phyloP scores from a whole-genome alignment of 768 basidiomycete species.

The Dacryopinax spathularia region DNA sequence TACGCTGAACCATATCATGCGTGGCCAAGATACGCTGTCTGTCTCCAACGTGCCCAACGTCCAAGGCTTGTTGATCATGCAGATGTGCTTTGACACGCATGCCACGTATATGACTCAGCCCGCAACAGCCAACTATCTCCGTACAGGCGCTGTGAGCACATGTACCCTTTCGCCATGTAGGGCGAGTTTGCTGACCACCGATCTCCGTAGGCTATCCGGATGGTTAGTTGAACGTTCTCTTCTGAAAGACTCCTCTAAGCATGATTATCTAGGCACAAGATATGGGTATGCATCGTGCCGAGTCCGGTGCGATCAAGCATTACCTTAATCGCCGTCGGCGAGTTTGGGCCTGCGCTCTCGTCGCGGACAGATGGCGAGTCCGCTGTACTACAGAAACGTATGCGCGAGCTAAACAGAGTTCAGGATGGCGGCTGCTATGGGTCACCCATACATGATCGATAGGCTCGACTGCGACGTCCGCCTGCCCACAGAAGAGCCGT shows the following conservation, averaged over 20 bases:
- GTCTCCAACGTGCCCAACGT: constrained; percentile 76
- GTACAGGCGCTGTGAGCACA: constrained; percentile 48
- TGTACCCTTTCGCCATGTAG: neutral
- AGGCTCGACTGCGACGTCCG: constrained; percentile 92
- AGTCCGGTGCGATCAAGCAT: constrained; percentile 52
- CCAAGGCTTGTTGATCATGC: constrained; percentile 70
- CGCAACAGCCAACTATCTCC: constrained; percentile 71
- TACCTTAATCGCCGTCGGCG: constrained; percentile 76
- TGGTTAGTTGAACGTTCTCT: constrained; percentile 44
- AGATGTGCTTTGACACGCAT: constrained; percentile 82
- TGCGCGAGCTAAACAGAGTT: neutral
- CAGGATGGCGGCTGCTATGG: constrained; percentile 21
- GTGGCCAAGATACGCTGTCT: constrained; percentile 80
- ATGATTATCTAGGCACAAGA: constrained; percentile 66
- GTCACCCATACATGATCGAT: constrained; percentile 92
- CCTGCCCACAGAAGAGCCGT: constrained; percentile 63
- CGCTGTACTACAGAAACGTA: neutral
- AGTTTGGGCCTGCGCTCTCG: constrained; percentile 88
- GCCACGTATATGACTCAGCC: constrained; percentile 78
- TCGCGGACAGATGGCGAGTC: constrained; percentile 83
- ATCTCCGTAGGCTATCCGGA: constrained; percentile 43
- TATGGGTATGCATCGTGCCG: constrained; percentile 84
- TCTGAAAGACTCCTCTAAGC: neutral
- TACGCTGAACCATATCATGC: constrained; percentile 73
- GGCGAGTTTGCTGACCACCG: constrained; percentile 8